phyloP scores from a whole-genome alignment of 306 rosid genomes.

The Oxytropis ochrocephala region DNA sequence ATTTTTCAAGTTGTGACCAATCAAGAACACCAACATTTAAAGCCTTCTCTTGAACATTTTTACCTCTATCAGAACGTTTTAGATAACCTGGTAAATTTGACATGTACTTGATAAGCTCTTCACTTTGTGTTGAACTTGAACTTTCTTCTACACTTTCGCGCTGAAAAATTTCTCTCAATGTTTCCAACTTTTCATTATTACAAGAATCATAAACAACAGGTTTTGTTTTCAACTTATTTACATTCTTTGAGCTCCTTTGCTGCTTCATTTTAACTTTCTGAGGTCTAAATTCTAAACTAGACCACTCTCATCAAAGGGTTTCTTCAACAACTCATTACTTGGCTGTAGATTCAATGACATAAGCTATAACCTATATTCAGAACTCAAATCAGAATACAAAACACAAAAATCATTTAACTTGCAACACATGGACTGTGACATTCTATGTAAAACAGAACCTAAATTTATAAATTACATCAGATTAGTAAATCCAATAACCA shows the following conservation, averaged over 20 bases:
- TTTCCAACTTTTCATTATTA: constrained; percentile 24
- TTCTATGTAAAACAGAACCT: constrained; percentile 13
- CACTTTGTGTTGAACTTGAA: constrained; percentile 38
- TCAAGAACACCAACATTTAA: constrained; percentile 91
- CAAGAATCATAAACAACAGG: constrained; percentile 21
- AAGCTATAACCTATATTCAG: neutral
- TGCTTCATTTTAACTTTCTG: constrained; percentile 33
- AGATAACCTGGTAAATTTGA: constrained; percentile 78
- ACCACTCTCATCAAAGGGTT: constrained; percentile 38
- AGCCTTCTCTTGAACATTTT: constrained; percentile 52
- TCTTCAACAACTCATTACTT: constrained; percentile 34
- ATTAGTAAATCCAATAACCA: neutral
- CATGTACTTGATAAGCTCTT: constrained; percentile 92
- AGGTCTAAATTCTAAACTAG: constrained; percentile 29
- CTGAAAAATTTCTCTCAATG: constrained; percentile 15
- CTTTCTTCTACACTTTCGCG: constrained; percentile 33
- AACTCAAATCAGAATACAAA: constrained; percentile 6
- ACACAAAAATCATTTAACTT: neutral
- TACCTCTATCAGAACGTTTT: constrained; percentile 45
- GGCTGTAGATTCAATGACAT: constrained; percentile 11
- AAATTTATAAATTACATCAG: neutral
- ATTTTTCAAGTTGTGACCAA: constrained; percentile 74
- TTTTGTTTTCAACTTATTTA: constrained; percentile 30
- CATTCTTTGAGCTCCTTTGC: constrained; percentile 30
- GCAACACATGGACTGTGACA: neutral